Percentiles rank a stretch among this genome's conserved stretches.
These are phyloP conservation scores for Lachancea waltii DNA, from an alignment of 805 yeast genomes.

Conservation along the genomic window DNA sequence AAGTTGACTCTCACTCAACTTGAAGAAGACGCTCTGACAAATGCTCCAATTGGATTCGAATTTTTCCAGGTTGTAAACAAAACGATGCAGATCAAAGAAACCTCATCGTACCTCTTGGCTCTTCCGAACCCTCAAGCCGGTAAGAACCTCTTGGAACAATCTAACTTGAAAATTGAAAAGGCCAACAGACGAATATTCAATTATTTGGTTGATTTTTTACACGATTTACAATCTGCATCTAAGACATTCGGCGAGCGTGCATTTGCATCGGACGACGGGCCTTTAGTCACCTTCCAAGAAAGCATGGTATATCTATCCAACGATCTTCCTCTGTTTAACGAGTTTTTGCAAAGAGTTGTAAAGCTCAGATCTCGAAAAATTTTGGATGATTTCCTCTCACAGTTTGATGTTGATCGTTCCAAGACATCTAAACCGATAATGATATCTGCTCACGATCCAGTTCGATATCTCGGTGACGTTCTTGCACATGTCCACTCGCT, in stretches of 20 bases:
- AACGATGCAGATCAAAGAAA: constrained; percentile 57
- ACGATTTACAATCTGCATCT: constrained; percentile 23
- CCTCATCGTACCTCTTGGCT: constrained; percentile 65
- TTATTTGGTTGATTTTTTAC: constrained; percentile 33
- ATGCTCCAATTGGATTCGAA: constrained; percentile 38
- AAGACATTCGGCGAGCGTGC: constrained; percentile 15
- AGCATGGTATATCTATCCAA: constrained; percentile 32
- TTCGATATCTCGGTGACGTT: constrained; percentile 77
- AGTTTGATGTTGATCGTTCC: constrained; percentile 35
- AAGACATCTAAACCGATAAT: constrained; percentile 43
- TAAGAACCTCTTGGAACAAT: constrained; percentile 52
- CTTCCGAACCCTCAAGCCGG: constrained; percentile 65
- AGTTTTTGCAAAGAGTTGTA: constrained; percentile 55
- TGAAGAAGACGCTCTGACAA: constrained; percentile 56
- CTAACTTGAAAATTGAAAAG: constrained; percentile 43
- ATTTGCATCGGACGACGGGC: constrained; percentile 11
- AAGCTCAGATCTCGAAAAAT: constrained; percentile 61
- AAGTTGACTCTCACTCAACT: constrained; percentile 63
- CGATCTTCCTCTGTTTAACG: constrained; percentile 47
- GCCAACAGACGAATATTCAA: constrained; percentile 51
- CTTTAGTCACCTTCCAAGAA: constrained; percentile 27
- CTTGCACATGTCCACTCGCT: constrained; percentile 82
- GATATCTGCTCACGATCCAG: constrained; percentile 69
- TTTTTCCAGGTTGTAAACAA: constrained; percentile 57
- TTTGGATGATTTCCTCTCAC: constrained; percentile 60